Evolutionary conservation across 305 asterid species (phyloP).

Genomic region (Plantago coronopus): DNA sequence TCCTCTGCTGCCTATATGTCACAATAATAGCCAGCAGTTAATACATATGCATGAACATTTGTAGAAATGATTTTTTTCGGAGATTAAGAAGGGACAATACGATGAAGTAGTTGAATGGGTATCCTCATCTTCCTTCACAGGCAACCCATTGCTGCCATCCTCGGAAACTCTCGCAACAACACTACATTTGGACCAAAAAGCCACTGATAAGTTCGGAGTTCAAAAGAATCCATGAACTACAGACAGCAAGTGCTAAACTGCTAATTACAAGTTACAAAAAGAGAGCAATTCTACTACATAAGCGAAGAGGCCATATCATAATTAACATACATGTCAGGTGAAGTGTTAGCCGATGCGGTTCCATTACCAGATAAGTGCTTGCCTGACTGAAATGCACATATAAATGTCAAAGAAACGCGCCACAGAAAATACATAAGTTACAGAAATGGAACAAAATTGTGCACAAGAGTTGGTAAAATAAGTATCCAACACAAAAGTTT

Average conservation of each 20-base stretch:
- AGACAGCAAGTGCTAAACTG: neutral
- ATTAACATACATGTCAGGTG: conserved; percentile 45
- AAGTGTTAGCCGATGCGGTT: conserved; percentile 22
- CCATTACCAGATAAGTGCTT: conserved; percentile 42
- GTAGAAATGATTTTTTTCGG: conserved; percentile 1
- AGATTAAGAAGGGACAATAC: conserved; percentile 32
- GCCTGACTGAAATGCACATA: conserved; percentile 31
- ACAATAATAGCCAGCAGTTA: conserved; percentile 43
- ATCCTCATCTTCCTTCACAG: conserved; percentile 56
- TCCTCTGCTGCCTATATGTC: conserved; percentile 49
- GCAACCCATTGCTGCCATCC: conserved; percentile 28
- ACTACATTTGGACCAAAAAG: conserved; percentile 33
- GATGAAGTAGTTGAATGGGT: conserved; percentile 64
- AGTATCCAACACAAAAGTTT: conserved; percentile 1
- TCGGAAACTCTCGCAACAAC: conserved; percentile 33
- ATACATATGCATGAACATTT: conserved; percentile 11
- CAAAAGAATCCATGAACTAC: neutral
- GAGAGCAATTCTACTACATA: neutral
- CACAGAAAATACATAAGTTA: neutral
- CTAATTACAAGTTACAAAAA: neutral
- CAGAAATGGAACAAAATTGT: neutral
- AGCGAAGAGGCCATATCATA: neutral
- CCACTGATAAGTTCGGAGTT: conserved; percentile 10
- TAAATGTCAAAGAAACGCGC: neutral
- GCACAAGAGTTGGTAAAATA: neutral